Percentiles rank a stretch among this genome's conserved stretches.
Conservation (phyloP, 768 basidiomycete genomes). For the Psilocybe azurescens region DNA sequence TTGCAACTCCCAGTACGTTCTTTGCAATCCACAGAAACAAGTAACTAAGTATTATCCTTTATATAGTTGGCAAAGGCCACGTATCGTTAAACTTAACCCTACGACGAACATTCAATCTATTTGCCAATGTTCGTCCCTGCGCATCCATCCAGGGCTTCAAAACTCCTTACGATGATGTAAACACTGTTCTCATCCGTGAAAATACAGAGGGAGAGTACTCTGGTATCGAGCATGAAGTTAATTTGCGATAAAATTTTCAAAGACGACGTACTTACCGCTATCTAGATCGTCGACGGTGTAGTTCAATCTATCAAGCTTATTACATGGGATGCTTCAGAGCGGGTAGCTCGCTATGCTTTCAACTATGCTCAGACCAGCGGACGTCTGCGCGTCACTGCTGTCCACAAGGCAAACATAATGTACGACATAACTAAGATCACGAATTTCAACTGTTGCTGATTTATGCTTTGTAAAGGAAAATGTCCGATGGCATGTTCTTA, state of each 20-base stretch:
- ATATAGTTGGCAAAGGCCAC: constrained; percentile 94
- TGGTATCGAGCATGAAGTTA: constrained; percentile 97
- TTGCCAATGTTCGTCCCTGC: constrained; percentile 98
- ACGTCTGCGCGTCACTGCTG: constrained; percentile 93
- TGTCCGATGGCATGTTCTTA: constrained; percentile 99
- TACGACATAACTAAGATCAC: constrained; percentile 41
- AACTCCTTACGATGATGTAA: constrained; percentile 97
- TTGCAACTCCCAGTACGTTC: constrained; percentile 93
- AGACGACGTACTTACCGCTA: neutral
- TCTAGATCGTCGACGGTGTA: constrained; percentile 91
- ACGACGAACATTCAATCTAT: constrained; percentile 96
- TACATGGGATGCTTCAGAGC: constrained; percentile 98
- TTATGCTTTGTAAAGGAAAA: constrained; percentile 72
- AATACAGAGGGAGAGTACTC: constrained; percentile 99
- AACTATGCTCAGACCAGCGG: constrained; percentile 92
- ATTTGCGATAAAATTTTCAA: constrained; percentile 16
- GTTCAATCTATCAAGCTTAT: constrained; percentile 99
- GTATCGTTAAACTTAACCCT: constrained; percentile 98
- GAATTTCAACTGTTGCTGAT: neutral
- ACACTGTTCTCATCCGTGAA: constrained; percentile 98
- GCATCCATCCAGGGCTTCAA: constrained; percentile 96
- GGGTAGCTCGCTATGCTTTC: constrained; percentile 98
- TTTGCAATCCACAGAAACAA: constrained; percentile 4
- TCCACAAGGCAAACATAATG: constrained; percentile 99
- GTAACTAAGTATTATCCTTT: constrained; percentile 12